Percentiles rank a stretch among this genome's conserved stretches.
These are phyloP conservation scores for Septoria linicola DNA, from an alignment of 2,329 filamentous ascomycete species.

Conservation along the genomic window DNA sequence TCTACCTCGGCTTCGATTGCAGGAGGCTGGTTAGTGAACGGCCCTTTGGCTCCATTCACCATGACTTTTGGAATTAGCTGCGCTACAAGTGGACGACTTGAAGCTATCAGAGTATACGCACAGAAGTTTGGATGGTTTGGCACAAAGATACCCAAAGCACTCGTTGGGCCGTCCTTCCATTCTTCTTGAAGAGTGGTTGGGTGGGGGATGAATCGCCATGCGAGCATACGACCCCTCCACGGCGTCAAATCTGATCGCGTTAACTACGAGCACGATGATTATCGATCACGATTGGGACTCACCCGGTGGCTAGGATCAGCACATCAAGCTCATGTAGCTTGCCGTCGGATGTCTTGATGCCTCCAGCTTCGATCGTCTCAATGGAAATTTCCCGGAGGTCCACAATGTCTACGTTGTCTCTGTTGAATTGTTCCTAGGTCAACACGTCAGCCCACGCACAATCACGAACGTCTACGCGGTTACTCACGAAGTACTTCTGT, in stretches of 20 bases:
- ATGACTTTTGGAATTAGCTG: constrained; percentile 29
- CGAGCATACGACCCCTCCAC: constrained; percentile 38
- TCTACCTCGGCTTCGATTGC: constrained; percentile 40
- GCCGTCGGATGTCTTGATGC: constrained; percentile 44
- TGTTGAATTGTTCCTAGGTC: constrained; percentile 41
- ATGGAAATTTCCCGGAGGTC: constrained; percentile 45
- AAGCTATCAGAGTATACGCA: no score
- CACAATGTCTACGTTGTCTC: constrained; percentile 44
- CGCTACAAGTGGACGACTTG: no score
- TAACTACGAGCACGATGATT: no score
- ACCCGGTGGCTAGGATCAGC: constrained; percentile 47
- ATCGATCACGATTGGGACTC: no score
- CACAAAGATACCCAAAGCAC: constrained; percentile 42
- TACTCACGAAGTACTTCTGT: constrained; percentile 45
- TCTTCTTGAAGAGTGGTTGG: constrained; percentile 33
- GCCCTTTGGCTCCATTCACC: constrained; percentile 42
- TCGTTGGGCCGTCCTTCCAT: constrained; percentile 37
- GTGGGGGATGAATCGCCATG: constrained; percentile 36
- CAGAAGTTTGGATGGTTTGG: constrained; percentile 41
- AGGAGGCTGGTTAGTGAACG: constrained; percentile 42
- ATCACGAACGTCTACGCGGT: no score
- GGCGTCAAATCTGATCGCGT: constrained; percentile 38
- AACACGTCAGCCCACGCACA: no score
- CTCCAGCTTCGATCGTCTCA: constrained; percentile 54
- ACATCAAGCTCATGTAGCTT: constrained; percentile 44